Evolutionary conservation across 768 basidiomycete species (phyloP).

Genomic region (Cystofilobasidium macerans): DNA sequence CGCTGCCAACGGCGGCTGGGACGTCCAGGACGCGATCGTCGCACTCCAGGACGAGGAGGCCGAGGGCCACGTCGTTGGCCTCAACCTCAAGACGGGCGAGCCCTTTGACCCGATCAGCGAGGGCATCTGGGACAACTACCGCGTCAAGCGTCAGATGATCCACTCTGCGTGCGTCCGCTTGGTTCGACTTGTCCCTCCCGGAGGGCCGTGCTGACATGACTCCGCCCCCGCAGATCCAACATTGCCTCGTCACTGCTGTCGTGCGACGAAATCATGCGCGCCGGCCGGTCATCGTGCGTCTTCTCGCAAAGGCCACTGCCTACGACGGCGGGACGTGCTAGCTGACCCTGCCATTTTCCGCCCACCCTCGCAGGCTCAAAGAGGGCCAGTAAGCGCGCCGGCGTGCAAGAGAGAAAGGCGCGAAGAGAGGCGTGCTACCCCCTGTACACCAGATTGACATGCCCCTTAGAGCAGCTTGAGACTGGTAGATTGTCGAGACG

Average conservation of each 20-base stretch:
- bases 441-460: too few species aligned
- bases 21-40: slow-evolving; percentile 90
- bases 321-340: too few species aligned
- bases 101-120: slow-evolving; percentile 91
- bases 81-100: slow-evolving; percentile 86
- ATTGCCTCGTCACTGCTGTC: slow-evolving; percentile 91
- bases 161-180: slow-evolving; percentile 67
- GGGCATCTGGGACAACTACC: slow-evolving; percentile 97
- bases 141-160: slow-evolving; percentile 97
- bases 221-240: slow-evolving; percentile 33
- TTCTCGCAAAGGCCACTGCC: too few species aligned
- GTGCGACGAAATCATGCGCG: slow-evolving; percentile 78
- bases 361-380: too few species aligned
- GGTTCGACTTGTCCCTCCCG: slow-evolving; percentile 6
- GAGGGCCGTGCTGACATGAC: too few species aligned
- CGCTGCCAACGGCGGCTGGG: slow-evolving; percentile 89
- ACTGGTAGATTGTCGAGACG: too few species aligned
- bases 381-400: too few species aligned
- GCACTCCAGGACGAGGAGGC: slow-evolving; percentile 85
- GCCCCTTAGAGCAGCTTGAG: too few species aligned
- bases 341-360: too few species aligned
- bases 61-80: slow-evolving; percentile 81
- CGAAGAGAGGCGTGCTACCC: too few species aligned
- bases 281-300: slow-evolving; percentile 39
- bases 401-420: too few species aligned